phyloP scores from a whole-genome alignment of 331 rosid species.

The Acacia pycnantha region DNA sequence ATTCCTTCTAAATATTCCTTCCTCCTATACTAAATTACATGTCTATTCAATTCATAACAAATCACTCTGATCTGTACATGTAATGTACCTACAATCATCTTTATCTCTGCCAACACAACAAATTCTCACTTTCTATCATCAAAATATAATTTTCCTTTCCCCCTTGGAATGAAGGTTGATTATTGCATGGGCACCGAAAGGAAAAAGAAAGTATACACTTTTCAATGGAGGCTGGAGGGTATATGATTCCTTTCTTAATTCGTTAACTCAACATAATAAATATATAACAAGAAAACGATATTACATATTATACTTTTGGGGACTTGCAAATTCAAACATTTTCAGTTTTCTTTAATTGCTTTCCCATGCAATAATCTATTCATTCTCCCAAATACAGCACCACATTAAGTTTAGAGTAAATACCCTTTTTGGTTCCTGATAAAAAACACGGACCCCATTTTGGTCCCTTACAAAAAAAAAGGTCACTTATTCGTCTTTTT shows the following conservation, averaged over 20 bases:
- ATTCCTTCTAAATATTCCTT: not conserved
- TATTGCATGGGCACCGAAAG: not conserved
- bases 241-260: conserved; percentile 52
- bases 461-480: no score
- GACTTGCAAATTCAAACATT: not conserved
- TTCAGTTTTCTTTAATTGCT: not conserved
- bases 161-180: conserved; percentile 10
- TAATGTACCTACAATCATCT: not conserved
- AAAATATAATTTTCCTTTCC: not conserved
- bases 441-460: no score
- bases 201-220: conserved; percentile 31
- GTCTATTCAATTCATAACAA: not conserved
- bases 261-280: not conserved
- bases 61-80: no score
- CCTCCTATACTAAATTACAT: not conserved
- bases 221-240: not conserved
- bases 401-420: conserved; percentile 20
- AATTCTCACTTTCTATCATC: not conserved
- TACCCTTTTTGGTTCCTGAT: no score
- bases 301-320: not conserved
- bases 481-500: no score
- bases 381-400: not conserved
- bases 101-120: not conserved
- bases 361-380: not conserved
- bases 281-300: not conserved